A percentile compares a stretch with the other conserved stretches of the same genome.
These are phyloP conservation scores for Lepidium sativum DNA, from an alignment of 345 rosid genomes.

Conservation along the genomic window DNA sequence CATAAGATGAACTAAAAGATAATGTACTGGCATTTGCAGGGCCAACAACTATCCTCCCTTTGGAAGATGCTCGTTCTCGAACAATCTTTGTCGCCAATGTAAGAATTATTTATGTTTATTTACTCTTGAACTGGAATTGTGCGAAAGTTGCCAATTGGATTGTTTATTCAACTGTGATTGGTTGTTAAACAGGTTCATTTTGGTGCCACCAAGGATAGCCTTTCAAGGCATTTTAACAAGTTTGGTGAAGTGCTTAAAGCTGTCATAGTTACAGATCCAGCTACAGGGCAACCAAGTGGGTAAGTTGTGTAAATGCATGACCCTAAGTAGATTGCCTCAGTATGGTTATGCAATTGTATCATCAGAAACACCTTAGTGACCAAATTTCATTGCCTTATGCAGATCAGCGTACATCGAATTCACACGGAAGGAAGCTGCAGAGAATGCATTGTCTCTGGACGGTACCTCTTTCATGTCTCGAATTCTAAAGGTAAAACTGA, in stretches of 20 bases:
- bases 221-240: conserved; percentile 86
- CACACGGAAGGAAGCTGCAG: conserved; percentile 77
- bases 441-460: conserved; percentile 66
- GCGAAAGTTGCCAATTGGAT: neutral
- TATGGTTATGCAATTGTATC: neutral
- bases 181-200: conserved; percentile 69
- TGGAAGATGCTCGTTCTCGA: conserved; percentile 82
- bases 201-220: conserved; percentile 89
- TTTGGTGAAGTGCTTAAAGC: conserved; percentile 91
- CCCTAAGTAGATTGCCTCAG: neutral
- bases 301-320: conserved; percentile 22
- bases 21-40: conserved; percentile 35
- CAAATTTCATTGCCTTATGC: conserved; percentile 11
- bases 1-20: conserved; percentile 7
- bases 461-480: conserved; percentile 94
- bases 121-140: neutral
- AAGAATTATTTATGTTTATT: conserved; percentile 18
- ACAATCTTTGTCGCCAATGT: conserved; percentile 90
- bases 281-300: conserved; percentile 94
- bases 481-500: conserved; percentile 61
- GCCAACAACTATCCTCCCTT: conserved; percentile 43
- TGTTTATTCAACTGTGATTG: conserved; percentile 2
- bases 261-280: conserved; percentile 71
- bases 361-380: neutral
- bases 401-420: conserved; percentile 96